A percentile compares a stretch with the other conserved stretches of the same genome.
phyloP scores from a whole-genome alignment of 805 yeast species.

The Ogataea minuta region DNA sequence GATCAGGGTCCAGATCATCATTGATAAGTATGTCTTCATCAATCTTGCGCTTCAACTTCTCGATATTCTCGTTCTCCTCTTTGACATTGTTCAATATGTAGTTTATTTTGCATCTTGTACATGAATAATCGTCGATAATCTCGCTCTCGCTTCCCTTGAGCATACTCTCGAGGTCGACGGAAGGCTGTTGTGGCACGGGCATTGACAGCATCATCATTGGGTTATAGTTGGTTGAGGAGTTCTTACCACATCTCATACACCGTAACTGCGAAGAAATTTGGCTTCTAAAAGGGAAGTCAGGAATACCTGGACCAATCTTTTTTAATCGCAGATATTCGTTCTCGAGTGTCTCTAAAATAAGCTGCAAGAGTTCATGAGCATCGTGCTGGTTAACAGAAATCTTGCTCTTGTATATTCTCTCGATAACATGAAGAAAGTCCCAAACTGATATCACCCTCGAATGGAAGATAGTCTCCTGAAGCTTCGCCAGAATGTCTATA shows the following conservation, averaged over 20 bases:
- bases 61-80: slow-evolving; percentile 33
- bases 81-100: slow-evolving; percentile 37
- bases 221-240: slow-evolving; percentile 55
- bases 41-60: slow-evolving; percentile 36
- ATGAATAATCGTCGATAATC: slow-evolving; percentile 75
- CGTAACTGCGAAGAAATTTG: slow-evolving; percentile 60
- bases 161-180: slow-evolving; percentile 45
- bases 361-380: slow-evolving; percentile 88
- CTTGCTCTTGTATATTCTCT: slow-evolving; percentile 65
- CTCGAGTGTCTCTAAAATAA: slow-evolving; percentile 74
- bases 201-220: slow-evolving; percentile 72
- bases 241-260: slow-evolving; percentile 64
- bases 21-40: slow-evolving; percentile 50
- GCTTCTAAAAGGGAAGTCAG: slow-evolving; percentile 75
- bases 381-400: slow-evolving; percentile 87
- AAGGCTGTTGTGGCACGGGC: slow-evolving; percentile 59
- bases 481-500: slow-evolving; percentile 47
- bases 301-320: slow-evolving; percentile 38
- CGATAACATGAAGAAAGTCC: slow-evolving; percentile 74
- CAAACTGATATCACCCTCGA: slow-evolving; percentile 66
- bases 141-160: slow-evolving; percentile 59
- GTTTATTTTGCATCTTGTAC: slow-evolving; percentile 63
- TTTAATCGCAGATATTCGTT: slow-evolving; percentile 53
- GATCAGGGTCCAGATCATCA: slow-evolving; percentile 56
- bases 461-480: slow-evolving; percentile 61